These are phyloP conservation scores for Dorcoceras hygrometricum DNA, from an alignment of 257 asterid species.

Conservation along the genomic window DNA sequence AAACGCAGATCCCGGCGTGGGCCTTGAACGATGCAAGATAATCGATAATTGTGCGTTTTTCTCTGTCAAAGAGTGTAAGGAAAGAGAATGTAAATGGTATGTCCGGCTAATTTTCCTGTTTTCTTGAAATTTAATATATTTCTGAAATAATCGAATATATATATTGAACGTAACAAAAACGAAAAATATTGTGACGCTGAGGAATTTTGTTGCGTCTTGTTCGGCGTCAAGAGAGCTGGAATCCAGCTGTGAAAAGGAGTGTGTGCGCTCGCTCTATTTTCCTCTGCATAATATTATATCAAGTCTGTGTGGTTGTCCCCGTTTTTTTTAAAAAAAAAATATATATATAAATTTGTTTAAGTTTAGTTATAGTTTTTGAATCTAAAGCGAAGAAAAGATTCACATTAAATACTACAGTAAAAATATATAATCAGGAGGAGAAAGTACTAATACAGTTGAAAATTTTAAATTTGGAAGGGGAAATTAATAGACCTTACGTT, in stretches of 20 bases:
- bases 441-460: no score
- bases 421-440: no score
- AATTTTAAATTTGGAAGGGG: no score
- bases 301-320: no score
- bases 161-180: background rate
- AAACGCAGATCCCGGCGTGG: slow-evolving; percentile 63
- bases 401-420: no score
- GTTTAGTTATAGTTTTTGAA: no score
- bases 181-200: background rate
- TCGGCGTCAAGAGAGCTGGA: slow-evolving; percentile 34
- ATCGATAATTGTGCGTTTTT: slow-evolving; percentile 33
- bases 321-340: no score
- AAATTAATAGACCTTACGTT: no score
- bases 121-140: slow-evolving; percentile 20
- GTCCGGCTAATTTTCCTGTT: slow-evolving; percentile 32
- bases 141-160: no score
- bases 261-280: background rate
- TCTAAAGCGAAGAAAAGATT: no score
- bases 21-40: slow-evolving; percentile 36
- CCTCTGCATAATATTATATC: background rate
- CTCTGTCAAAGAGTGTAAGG: slow-evolving; percentile 19
- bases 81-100: slow-evolving; percentile 26
- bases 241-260: slow-evolving; percentile 39
- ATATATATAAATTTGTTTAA: no score
- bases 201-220: slow-evolving; percentile 32